Percentiles rank a stretch among this genome's conserved stretches.
Conservation (phyloP, 2,329 filamentous ascomycete genomes). For the Talaromyces sp. region DNA sequence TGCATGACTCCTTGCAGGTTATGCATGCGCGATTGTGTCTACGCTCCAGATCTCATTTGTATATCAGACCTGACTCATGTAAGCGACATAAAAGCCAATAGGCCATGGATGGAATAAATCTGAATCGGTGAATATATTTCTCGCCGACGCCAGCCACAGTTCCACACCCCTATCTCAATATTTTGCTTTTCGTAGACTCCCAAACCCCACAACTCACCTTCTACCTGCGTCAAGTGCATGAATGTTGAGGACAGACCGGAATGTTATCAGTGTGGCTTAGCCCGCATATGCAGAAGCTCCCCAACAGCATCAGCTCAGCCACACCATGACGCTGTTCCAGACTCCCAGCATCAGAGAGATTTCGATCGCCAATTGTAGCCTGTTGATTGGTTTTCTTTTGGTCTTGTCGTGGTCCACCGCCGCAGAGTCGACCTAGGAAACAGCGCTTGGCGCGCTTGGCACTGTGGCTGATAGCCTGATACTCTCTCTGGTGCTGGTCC, state of each 20-base stretch:
- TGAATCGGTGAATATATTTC: neutral
- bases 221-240: too few species aligned
- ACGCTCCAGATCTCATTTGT: neutral
- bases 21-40: neutral
- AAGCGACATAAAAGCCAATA: too few species aligned
- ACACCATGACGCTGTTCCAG: conserved; percentile 7
- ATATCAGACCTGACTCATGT: neutral
- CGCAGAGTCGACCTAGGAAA: neutral
- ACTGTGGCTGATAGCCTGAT: conserved; percentile 10
- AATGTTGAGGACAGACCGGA: neutral
- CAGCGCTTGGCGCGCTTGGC: conserved; percentile 3
- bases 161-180: neutral
- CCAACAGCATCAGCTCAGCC: conserved; percentile 4
- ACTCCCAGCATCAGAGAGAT: neutral
- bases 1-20: conserved; percentile 5
- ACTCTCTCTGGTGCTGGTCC: neutral
- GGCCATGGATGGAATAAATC: neutral
- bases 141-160: neutral
- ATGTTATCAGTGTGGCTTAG: neutral
- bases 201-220: too few species aligned
- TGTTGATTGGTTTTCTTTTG: neutral
- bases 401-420: neutral
- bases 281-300: neutral
- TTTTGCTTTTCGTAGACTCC: neutral
- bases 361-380: neutral